Evolutionary conservation across 192 early-diverging fungal genomes (phyloP), one percentile per base, ranked within the genome.

Genomic region (Rhizophlyctis rosea): DNA sequence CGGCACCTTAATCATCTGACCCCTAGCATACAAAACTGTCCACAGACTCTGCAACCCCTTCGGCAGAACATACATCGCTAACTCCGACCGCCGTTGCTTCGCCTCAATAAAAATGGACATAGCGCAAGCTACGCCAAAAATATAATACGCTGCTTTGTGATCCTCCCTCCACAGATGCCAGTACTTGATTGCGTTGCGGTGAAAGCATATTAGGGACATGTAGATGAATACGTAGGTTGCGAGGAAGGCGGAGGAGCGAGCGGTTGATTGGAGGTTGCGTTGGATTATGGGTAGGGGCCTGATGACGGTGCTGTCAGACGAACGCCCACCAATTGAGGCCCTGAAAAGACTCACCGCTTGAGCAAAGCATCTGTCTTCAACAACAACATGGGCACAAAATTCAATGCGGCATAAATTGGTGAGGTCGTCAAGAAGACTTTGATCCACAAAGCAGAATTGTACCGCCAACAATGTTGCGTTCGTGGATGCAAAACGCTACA

Each of bases 31-130:
- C 54, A 87, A 57, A 30, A 90, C 84, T 58, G 81, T 70, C 71
- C 87, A 92, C 34, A 88, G 65, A 36, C 75, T 79, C 57, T 83
- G 72, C 2, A 86, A 69, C 1, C 87, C 90, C 62, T 90, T 90
- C 3, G 90, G 90, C 18, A 90, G 64, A 2, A 88, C 86, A 74
- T 92, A 90, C 73, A 92, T 79, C 2, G 88, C 88, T 62, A 90
- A 72, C 62, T 92, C 88, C 11, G 76, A 67, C 18, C 90, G 72
- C 54, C 86, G 68, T 18, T 64, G 64, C 65, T 86, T 88, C 39
- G 90, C 75, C 66, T 92, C 90, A 2, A 88, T 54, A 63, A 92
- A 80, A 49, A 92, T 90, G 13, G 84, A 69, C 0, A 71, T 25
- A 23, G 77, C 76, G 31, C 83, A 81, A 24, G 81, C 57, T 25